Conservation (phyloP, 495 filamentous ascomycete species). For the Penicillium waksmanii region DNA sequence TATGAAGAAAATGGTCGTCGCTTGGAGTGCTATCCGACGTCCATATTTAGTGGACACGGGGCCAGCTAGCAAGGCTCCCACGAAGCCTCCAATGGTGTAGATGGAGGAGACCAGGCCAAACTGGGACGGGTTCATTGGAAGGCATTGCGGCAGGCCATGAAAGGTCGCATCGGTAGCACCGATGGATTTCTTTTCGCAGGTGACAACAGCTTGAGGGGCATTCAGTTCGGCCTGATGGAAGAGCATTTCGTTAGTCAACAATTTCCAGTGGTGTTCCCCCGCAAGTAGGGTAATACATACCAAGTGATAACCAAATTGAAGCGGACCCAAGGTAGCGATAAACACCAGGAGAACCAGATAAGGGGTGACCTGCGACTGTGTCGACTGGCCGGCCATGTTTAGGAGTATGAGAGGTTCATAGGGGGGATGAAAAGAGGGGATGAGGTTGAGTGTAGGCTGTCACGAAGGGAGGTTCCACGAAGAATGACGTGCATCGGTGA, state of each 20-base stretch:
- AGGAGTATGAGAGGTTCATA: conserved; percentile 11
- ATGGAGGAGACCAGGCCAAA: conserved; percentile 86
- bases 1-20: conserved; percentile 75
- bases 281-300: conserved; percentile 47
- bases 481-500: background rate
- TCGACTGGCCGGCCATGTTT: conserved; percentile 22
- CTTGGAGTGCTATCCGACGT: conserved; percentile 69
- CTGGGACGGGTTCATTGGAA: conserved; percentile 75
- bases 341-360: conserved; percentile 68
- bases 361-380: conserved; percentile 48
- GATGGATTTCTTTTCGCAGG: conserved; percentile 69
- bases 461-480: conserved; percentile 1
- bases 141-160: conserved; percentile 67
- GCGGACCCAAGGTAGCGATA: conserved; percentile 73
- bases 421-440: background rate
- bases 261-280: background rate
- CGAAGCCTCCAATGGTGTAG: conserved; percentile 86
- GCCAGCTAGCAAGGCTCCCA: conserved; percentile 79
- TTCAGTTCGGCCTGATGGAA: conserved; percentile 84
- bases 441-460: background rate
- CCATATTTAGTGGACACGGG: conserved; percentile 74
- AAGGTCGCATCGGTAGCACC: conserved; percentile 38
- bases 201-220: conserved; percentile 87
- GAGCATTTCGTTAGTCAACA: conserved; percentile 1
- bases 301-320: conserved; percentile 94